phyloP scores from a whole-genome alignment of 768 basidiomycete genomes.

The Artomyces pyxidatus region DNA sequence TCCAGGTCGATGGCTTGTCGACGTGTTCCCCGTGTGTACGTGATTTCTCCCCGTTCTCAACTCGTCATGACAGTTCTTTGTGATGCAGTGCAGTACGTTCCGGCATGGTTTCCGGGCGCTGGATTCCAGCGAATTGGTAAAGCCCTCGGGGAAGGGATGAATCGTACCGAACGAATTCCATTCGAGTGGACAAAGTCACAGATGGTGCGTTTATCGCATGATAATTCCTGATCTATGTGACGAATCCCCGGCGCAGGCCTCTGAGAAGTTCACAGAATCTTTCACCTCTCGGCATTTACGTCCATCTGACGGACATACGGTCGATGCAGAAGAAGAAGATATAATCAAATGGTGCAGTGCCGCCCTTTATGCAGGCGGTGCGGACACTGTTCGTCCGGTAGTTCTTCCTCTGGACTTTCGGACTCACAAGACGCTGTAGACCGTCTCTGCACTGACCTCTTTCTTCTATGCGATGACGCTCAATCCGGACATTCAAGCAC shows the following conservation, averaged over 20 bases:
- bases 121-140: conserved; percentile 29
- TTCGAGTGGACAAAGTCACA: neutral
- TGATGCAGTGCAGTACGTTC: conserved; percentile 30
- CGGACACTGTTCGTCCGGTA: neutral
- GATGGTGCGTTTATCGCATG: neutral
- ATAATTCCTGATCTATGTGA: neutral
- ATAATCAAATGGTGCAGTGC: conserved; percentile 10
- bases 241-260: conserved; percentile 10
- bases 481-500: conserved; percentile 6
- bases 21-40: conserved; percentile 32
- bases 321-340: conserved; percentile 1
- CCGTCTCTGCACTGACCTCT: neutral
- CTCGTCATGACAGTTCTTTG: neutral
- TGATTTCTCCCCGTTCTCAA: neutral
- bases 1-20: conserved; percentile 32
- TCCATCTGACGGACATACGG: neutral
- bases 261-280: neutral
- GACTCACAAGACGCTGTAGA: conserved; percentile 1
- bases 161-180: conserved; percentile 7
- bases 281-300: neutral
- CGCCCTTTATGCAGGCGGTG: conserved; percentile 7
- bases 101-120: conserved; percentile 36
- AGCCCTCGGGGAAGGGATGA: conserved; percentile 14
- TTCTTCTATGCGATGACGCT: conserved; percentile 5
- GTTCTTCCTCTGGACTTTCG: neutral